Conservation (phyloP, 306 rosid genomes). For the Cucurbita ficifolia region DNA sequence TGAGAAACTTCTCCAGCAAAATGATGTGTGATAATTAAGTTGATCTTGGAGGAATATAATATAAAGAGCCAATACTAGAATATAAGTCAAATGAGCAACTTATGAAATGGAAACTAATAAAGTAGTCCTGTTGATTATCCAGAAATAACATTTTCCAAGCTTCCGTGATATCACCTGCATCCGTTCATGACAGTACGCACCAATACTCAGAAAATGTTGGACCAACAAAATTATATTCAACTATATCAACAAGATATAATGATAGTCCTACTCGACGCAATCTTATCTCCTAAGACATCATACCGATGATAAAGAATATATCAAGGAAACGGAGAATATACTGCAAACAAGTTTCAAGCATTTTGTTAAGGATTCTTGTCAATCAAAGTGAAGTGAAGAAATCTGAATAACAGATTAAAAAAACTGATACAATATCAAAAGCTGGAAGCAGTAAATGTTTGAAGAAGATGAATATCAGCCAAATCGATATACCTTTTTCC, state of each 20-base stretch:
- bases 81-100: not conserved
- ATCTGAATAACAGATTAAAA: not conserved
- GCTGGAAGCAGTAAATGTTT: not conserved
- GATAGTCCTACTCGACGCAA: not conserved
- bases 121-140: not conserved
- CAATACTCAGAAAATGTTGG: not conserved
- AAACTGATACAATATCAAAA: not conserved
- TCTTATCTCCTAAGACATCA: not conserved
- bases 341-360: not conserved
- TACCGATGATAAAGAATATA: not conserved
- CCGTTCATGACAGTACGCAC: not conserved
- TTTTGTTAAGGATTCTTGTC: not conserved
- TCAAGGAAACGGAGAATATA: not conserved
- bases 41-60: not conserved
- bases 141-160: not conserved
- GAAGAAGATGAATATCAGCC: not conserved
- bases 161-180: not conserved
- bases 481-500: conserved; percentile 32
- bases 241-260: not conserved
- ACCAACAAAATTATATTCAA: not conserved
- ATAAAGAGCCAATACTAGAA: not conserved
- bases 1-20: not conserved
- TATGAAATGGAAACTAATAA: not conserved
- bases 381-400: not conserved
- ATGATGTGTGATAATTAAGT: not conserved